phyloP scores from a whole-genome alignment of 208 protist genomes.

The Polymyxa betae region DNA sequence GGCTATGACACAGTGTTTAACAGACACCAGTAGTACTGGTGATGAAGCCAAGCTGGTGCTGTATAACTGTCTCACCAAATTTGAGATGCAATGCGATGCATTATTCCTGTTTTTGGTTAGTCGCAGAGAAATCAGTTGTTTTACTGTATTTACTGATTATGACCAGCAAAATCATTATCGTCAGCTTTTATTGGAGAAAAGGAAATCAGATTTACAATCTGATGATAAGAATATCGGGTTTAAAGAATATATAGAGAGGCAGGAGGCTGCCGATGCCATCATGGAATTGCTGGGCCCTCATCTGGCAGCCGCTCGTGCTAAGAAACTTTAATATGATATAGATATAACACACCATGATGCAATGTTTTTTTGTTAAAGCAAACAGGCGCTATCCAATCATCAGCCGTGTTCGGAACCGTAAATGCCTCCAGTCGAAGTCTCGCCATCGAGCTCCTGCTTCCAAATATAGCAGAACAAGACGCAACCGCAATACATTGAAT shows the following conservation, averaged over 20 bases:
- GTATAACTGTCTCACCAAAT: conserved; percentile 28
- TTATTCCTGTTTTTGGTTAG: conserved; percentile 14
- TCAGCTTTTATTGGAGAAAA: background rate
- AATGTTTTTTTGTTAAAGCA: background rate
- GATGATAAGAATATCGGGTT: background rate
- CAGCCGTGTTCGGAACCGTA: background rate
- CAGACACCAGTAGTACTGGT: background rate
- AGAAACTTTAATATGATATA: background rate
- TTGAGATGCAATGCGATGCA: conserved; percentile 47
- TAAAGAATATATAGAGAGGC: conserved; percentile 20
- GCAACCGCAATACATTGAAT: background rate
- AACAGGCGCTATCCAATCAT: conserved; percentile 12
- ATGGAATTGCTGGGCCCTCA: background rate
- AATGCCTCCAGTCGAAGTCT: background rate
- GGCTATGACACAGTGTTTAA: background rate
- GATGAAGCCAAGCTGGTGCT: background rate
- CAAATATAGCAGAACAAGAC: background rate
- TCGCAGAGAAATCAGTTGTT: background rate
- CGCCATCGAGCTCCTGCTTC: background rate
- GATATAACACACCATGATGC: background rate
- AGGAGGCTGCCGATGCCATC: background rate
- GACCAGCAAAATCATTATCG: conserved; percentile 41
- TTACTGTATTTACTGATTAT: background rate
- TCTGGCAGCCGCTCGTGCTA: background rate
- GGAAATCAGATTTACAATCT: background rate